These are phyloP conservation scores for Candida sojae DNA, from an alignment of 1,139 yeast species.

Conservation along the genomic window DNA sequence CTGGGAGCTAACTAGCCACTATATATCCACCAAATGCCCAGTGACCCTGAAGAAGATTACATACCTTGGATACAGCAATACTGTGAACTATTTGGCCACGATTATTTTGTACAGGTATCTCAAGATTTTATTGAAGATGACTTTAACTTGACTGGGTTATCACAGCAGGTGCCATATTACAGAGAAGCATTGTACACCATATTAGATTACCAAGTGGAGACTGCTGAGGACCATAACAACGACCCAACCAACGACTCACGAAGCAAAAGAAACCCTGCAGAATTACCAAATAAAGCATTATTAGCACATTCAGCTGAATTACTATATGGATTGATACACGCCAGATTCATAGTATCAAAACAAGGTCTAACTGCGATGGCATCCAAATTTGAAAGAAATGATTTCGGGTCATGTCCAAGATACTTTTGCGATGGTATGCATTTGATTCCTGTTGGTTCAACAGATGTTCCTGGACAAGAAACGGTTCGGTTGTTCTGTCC, in stretches of 20 bases:
- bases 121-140: slow-evolving; percentile 96
- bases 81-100: slow-evolving; percentile 87
- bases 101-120: slow-evolving; percentile 88
- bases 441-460: slow-evolving; percentile 87
- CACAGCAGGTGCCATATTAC: slow-evolving; percentile 85
- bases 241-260: slow-evolving; percentile 11
- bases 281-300: slow-evolving; percentile 68
- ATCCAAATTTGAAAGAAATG: slow-evolving; percentile 86
- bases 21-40: slow-evolving; percentile 29
- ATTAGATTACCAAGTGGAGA: slow-evolving; percentile 76
- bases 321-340: slow-evolving; percentile 91
- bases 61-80: slow-evolving; percentile 91
- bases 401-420: slow-evolving; percentile 92
- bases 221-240: slow-evolving; percentile 50
- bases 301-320: slow-evolving; percentile 90
- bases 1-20: neutral
- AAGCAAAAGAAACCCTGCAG: slow-evolving; percentile 23
- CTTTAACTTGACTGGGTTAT: slow-evolving; percentile 88
- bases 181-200: slow-evolving; percentile 91
- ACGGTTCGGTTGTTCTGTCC: slow-evolving; percentile 94
- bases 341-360: slow-evolving; percentile 84
- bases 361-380: slow-evolving; percentile 95
- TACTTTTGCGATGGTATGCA: slow-evolving; percentile 91
- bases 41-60: slow-evolving; percentile 57
- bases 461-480: slow-evolving; percentile 88